A percentile compares a stretch with the other conserved stretches of the same genome.
Conservation (phyloP, 2,329 filamentous ascomycete species). For the Cryphonectria radicalis region DNA sequence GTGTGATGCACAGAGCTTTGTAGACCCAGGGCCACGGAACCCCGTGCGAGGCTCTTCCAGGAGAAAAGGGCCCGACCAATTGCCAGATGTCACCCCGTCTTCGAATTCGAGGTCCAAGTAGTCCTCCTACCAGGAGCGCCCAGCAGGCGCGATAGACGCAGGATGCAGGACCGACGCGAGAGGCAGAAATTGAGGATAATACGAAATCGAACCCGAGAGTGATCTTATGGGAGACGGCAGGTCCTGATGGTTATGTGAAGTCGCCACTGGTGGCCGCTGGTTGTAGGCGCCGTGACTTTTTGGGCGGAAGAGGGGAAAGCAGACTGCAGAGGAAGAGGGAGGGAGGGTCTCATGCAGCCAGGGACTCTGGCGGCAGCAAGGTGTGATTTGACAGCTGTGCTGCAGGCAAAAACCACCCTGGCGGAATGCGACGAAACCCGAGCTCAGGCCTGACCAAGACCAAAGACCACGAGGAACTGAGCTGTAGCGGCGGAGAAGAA, state of each 20-base stretch:
- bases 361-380: conserved; percentile 13
- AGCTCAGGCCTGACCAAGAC: neutral
- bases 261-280: conserved; percentile 15
- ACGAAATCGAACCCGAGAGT: conserved; percentile 18
- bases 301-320: conserved; percentile 17
- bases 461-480: neutral
- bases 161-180: conserved; percentile 16
- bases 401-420: neutral
- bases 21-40: neutral
- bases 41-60: neutral
- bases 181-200: conserved; percentile 3
- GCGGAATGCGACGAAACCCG: neutral
- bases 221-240: conserved; percentile 1
- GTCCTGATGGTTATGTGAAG: conserved; percentile 7
- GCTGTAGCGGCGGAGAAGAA: neutral
- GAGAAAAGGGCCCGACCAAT: neutral
- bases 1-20: conserved; percentile 5
- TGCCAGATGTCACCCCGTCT: neutral
- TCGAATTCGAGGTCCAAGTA: conserved; percentile 3
- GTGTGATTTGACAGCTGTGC: conserved; percentile 3
- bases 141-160: neutral
- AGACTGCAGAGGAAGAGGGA: conserved; percentile 14
- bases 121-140: conserved; percentile 1
- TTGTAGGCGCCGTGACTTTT: conserved; percentile 12
- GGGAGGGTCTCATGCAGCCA: conserved; percentile 14